phyloP scores from a whole-genome alignment of 768 basidiomycete species.

The Leccinum subgranulosum region DNA sequence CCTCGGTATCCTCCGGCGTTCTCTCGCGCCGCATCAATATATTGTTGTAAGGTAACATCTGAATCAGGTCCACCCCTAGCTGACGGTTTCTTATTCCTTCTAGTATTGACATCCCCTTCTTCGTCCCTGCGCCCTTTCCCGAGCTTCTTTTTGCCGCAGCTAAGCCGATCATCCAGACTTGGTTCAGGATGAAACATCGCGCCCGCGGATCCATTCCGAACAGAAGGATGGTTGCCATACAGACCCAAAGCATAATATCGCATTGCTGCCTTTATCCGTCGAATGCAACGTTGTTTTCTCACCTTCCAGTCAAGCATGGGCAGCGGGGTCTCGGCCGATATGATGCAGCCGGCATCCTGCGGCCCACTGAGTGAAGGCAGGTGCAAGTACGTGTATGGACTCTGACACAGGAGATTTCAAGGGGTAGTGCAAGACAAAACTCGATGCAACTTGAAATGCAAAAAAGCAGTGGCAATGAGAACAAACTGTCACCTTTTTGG shows the following conservation, averaged over 20 bases:
- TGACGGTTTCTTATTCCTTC: constrained; percentile 11
- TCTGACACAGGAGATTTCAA: not conserved
- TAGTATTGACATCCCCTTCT: constrained; percentile 10
- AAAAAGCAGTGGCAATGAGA: constrained; percentile 11
- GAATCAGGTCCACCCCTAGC: constrained; percentile 1
- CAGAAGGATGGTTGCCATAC: constrained; percentile 20
- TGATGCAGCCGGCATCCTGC: constrained; percentile 3
- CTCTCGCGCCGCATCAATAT: constrained; percentile 13
- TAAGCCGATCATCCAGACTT: constrained; percentile 20
- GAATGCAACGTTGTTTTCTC: constrained; percentile 13
- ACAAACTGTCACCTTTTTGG: constrained; percentile 24
- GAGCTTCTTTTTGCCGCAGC: constrained; percentile 20
- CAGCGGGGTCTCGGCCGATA: constrained; percentile 5
- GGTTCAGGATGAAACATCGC: constrained; percentile 18
- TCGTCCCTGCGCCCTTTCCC: constrained; percentile 16
- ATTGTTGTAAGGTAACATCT: constrained; percentile 8
- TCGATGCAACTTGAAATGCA: constrained; percentile 13
- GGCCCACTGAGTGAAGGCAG: not conserved
- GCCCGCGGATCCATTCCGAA: constrained; percentile 24
- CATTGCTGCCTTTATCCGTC: constrained; percentile 6
- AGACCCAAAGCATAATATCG: constrained; percentile 1
- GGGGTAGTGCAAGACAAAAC: constrained; percentile 6
- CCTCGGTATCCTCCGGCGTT: constrained; percentile 21
- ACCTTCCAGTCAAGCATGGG: constrained; percentile 14
- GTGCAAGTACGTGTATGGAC: constrained; percentile 2